Evolutionary conservation across 2,329 filamentous ascomycete genomes (phyloP), one percentile per base, ranked within the genome.

Genomic region (Ceratocystis huliohia): DNA sequence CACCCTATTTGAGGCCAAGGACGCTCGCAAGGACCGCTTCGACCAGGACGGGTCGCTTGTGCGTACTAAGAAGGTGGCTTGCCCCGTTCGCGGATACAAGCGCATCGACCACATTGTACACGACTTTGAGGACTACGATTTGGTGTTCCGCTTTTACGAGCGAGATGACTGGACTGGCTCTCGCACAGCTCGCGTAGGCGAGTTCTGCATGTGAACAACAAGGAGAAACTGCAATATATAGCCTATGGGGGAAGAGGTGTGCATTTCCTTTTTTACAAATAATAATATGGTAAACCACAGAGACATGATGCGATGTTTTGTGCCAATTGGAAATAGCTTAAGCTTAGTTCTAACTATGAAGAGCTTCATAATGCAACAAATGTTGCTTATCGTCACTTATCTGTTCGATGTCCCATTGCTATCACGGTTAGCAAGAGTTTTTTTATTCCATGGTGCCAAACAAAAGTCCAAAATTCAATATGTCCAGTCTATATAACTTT

Each of bases 81-180:
- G 79, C 72, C 76, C 79, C 71, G 88, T 99, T 71, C 81, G 84
- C 68, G 94, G 94, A 1, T 99, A 99, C 75, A 84, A 88, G 68
- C 85, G 94, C 22, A 84, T 96, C 65, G 94, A 99, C 75, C 88
- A 92, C 65, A 96, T 99, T 70, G 91, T 99, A 63, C 94, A 99
- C 75, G 92, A 97, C 73, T 87, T 99, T 72, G 93, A 99, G 73
- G 94, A 95, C 65, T 99, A 99, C 74, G 92, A 97, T 75, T 81
- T 99, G 46, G 88, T 99, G 59, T 99, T 99, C 79, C 85, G 93
- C 68, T 96, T 95, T 80, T 99, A 96, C 74, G 92, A 97, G 79
- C 85, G 90, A 68, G 85, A 96, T 70, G 93, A 88, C 72, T 97
- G 84, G 83, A 74, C 77, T 61, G 82, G 82, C 10, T 77, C 79